A percentile compares a stretch with the other conserved stretches of the same genome.
These are phyloP conservation scores for Durusdinium trenchii DNA, from an alignment of 73 alveolate species.

Conservation along the genomic window DNA sequence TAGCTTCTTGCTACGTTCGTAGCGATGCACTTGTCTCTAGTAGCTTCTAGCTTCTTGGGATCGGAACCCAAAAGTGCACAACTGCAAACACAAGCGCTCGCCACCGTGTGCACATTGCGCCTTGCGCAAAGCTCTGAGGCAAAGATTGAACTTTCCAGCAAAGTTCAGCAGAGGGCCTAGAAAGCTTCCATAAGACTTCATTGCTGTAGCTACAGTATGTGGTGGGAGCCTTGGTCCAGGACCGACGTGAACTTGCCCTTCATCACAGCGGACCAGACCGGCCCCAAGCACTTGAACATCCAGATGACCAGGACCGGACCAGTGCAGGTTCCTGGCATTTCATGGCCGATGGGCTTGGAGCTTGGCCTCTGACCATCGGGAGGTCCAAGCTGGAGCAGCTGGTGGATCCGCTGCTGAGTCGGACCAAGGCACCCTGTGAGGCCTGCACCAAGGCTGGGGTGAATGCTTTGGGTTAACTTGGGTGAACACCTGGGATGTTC, in stretches of 20 bases:
- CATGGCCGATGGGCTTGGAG: background rate
- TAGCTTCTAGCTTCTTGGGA: no score
- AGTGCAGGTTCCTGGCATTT: no score
- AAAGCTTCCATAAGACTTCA: background rate
- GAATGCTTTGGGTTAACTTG: no score
- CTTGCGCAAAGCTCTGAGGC: background rate
- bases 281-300: slow-evolving; percentile 98
- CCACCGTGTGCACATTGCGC: background rate
- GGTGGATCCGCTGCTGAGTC: slow-evolving; percentile 96
- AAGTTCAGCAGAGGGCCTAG: slow-evolving; percentile 97
- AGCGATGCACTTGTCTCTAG: no score
- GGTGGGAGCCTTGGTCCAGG: slow-evolving; percentile 95
- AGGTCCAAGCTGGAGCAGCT: slow-evolving; percentile 98
- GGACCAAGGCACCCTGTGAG: slow-evolving; percentile 98
- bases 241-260: slow-evolving; percentile 98
- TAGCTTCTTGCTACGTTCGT: no score
- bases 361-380: no score
- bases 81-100: no score
- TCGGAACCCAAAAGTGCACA: no score
- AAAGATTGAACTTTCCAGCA: slow-evolving; percentile 80
- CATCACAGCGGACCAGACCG: slow-evolving; percentile 98
- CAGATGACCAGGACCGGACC: slow-evolving; percentile 20
- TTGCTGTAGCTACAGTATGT: background rate
- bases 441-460: slow-evolving; percentile 97
- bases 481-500: no score